phyloP scores from a whole-genome alignment of 164 flowering plant species.

The Piper betle region DNA sequence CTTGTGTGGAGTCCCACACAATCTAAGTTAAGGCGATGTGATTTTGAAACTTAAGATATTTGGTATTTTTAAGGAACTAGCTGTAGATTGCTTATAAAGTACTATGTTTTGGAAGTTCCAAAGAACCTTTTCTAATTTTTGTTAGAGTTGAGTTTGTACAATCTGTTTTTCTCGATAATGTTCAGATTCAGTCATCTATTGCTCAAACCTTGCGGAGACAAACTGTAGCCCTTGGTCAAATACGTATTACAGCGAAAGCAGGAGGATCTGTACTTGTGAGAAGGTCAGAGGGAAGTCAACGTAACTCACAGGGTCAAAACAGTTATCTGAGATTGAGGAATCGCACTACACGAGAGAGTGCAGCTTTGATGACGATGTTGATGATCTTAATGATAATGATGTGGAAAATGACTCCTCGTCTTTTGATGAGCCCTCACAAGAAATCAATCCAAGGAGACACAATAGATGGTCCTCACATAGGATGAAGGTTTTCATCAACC shows the following conservation, averaged over 20 bases:
- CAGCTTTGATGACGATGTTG: constrained; percentile 53
- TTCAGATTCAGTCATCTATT: constrained; percentile 84
- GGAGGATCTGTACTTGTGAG: constrained; percentile 29
- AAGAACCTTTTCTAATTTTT: no score
- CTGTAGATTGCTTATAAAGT: not conserved
- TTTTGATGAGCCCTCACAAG: constrained; percentile 47
- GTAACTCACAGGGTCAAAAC: constrained; percentile 8
- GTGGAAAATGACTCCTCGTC: constrained; percentile 67
- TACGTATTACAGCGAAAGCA: constrained; percentile 35
- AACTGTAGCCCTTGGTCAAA: constrained; percentile 65
- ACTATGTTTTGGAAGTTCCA: not conserved
- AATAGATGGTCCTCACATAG: constrained; percentile 38
- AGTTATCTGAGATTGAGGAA: constrained; percentile 31
- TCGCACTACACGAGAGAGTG: constrained; percentile 24
- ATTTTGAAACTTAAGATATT: not conserved
- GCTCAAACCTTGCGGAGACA: constrained; percentile 68
- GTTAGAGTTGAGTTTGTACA: not conserved
- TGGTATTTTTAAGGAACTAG: not conserved
- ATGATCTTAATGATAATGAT: constrained; percentile 44
- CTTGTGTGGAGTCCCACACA: not conserved
- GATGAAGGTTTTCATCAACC: constrained; percentile 16
- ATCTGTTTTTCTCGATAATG: not conserved
- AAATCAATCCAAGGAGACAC: constrained; percentile 34
- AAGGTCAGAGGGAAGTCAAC: constrained; percentile 25
- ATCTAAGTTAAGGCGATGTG: not conserved